Evolutionary conservation across 176 grass and related monocot genomes (phyloP), one percentile per base, ranked within the genome.

Genomic region (Triticum dicoccoides): DNA sequence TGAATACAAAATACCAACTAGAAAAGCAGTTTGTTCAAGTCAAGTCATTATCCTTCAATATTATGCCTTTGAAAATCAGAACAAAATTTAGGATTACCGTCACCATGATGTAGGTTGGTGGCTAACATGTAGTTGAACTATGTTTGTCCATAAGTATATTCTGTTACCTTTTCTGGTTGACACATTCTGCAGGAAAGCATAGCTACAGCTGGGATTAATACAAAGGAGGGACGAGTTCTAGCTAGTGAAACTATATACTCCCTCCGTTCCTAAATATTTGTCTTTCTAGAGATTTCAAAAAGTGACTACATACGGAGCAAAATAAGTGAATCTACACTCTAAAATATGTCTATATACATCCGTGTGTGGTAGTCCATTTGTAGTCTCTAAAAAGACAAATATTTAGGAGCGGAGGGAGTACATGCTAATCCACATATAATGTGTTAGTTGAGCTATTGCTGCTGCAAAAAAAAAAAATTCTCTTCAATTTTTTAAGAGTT

Each of bases 1-100:
- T 69, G 62, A 63, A 65, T 68, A 74, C 47, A 23, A 62, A 63
- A 74, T 82, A 30, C 49, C 37, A n/a, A 84, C 65, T 72, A 80
- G 77, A 78, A 71, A 83, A 78, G n/a, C 11, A 72, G 65, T 79
- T 73, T 73, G 12, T 23, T 23, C 37, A 33, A 54, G 75, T 24
- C n/a, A 77, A 83, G 61, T 35, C 29, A 69, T 49, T 39, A 61
- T 15, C 3, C 45, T 83, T 24, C 12, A 71, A 2, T 77, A 37
- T n/a, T 45, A 47, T 17, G 9, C 12, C n/a, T 23, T 78, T 51
- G 27, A 13, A 83, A 83, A 38, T 63, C 3, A 45, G 11, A 45
- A 52, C 49, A 52, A 69, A 61, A 4, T 9, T 21, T 68, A 69
- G 27, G n/a, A 45, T 62, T 77, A 37, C 49, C 51, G 10, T 18